Evolutionary conservation across 345 rosid genomes (phyloP), one percentile per base, ranked within the genome.

Genomic region (Salix dunnii): DNA sequence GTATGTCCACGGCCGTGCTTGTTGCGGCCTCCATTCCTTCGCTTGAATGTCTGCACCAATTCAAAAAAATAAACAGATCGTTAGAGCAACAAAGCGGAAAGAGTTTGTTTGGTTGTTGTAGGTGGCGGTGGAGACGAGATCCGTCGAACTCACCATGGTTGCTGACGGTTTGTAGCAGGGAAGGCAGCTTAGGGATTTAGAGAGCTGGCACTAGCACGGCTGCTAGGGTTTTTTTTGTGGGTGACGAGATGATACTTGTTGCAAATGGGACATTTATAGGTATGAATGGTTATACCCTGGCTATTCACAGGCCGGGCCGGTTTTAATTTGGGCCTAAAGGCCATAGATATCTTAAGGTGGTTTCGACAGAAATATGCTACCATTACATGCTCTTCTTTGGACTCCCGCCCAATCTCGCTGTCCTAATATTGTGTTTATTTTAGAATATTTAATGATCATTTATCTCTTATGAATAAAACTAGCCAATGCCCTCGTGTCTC

Each of bases 1-100:
- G 90, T 94, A 40, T 94, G 98, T 18, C 97, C 98, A 18, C 97
- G 94, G 77, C 96, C 94, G 76, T 94, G 96, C 94, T 94, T 94
- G 92, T 92, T 92, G 72, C 98, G 89, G 23, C 97, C 98, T 69
- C 94, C 94, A n/a, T 92, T 94, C 85, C 97, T 87, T 18, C 97
- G 91, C 90, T 94, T 94, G 90, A 92, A 92, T 8, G 97, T 91
- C 98, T 94, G 79, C 25, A 1, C 51, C 21, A 62, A n/a, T 23
- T 3, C 20, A 49, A 11, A 58, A 9, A 23, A 27, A 35, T 3
- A 20, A 35, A 48, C 6, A 30, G 62, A 55, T 9, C 62, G 11
- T 55, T 0, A 55, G 10, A 33, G 0, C 5, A 43, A 23, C 7
- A 40, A 28, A 17, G 12, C 16, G n/a, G 38, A 12, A 35, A 33